Base-by-base conservation (phyloP, 345 rosid genomes). In the Citrus sp. region DNA sequence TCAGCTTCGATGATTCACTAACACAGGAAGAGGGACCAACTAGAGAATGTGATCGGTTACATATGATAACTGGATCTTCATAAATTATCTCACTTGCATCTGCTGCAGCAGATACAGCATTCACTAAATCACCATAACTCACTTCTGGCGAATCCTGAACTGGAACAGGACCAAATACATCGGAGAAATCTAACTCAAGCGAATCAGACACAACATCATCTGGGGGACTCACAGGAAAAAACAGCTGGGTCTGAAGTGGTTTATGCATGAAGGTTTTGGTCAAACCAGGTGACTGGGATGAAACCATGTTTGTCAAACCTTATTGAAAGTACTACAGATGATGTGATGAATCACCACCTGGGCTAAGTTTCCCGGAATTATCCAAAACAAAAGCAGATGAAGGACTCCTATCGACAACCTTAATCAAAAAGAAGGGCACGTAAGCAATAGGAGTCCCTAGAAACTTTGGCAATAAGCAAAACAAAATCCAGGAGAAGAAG, bases 21-120 rank as follows among this genome's bases (percentile, higher is more conserved):
- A 87, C 86, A 74, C 78, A 80, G 1, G 95, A 85, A 81, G 96
- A 92, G 18, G 99, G 97, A 28, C 98, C 99, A 73, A 94, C 92
- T 83, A 96, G 80, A 59, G 98, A 93, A 88, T 91, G 99, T 6
- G 99, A 96, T 19, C 94, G 89, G 80, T 76, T 92, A 80, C 87
- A 76, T 77, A 96, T 86, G 80, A 90, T 91, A 80, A 83, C 87
- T 32, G 98, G 97, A 78, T 87, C 92, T 49, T 91, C 89, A 78
- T 84, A 95, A 72, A 81, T 72, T 63, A 87, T 87, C 80, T 85
- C 91, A 67, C 60, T 68, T 16, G 5, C 87, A 58, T 82, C 90
- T 19, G 80, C 90, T 42, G 32, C 67, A 65, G 60, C 84, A 18
- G 73, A 79, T 34, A 80, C 59, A 73, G 80, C 32, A 72, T 76